Evolutionary conservation across 768 basidiomycete genomes (phyloP).

Genomic region (Suillus ampliporus): DNA sequence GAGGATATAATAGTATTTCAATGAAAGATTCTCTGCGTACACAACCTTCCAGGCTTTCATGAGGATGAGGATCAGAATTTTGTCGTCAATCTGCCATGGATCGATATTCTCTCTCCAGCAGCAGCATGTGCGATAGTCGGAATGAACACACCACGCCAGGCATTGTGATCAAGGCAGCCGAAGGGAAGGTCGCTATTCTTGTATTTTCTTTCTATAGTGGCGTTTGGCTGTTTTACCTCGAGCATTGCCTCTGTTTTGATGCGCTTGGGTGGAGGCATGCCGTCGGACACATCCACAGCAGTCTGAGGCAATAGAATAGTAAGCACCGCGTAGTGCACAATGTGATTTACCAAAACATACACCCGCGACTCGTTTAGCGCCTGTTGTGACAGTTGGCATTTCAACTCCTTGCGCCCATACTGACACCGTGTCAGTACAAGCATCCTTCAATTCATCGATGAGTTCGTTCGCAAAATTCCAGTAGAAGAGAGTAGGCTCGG

Average conservation of each 20-base stretch:
- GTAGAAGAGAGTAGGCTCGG: constrained; percentile 11
- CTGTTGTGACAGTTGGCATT: not conserved
- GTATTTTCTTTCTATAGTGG: not conserved
- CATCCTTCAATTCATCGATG: not conserved
- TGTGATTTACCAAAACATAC: not conserved
- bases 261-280: not conserved
- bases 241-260: not conserved
- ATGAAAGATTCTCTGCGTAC: constrained; percentile 8
- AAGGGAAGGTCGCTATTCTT: not conserved
- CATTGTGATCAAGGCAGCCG: not conserved
- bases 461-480: constrained; percentile 2
- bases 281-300: not conserved
- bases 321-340: not conserved
- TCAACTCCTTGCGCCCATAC: not conserved
- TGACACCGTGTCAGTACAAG: not conserved
- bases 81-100: not conserved
- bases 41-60: constrained; percentile 10
- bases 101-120: not conserved
- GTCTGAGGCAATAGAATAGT: not conserved
- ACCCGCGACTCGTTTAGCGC: not conserved
- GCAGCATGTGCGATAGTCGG: constrained; percentile 4
- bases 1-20: not conserved
- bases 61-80: not conserved
- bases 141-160: constrained; percentile 2
- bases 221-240: not conserved